phyloP scores from a whole-genome alignment of 805 yeast genomes.

The Yarrowia yakushimensis region DNA sequence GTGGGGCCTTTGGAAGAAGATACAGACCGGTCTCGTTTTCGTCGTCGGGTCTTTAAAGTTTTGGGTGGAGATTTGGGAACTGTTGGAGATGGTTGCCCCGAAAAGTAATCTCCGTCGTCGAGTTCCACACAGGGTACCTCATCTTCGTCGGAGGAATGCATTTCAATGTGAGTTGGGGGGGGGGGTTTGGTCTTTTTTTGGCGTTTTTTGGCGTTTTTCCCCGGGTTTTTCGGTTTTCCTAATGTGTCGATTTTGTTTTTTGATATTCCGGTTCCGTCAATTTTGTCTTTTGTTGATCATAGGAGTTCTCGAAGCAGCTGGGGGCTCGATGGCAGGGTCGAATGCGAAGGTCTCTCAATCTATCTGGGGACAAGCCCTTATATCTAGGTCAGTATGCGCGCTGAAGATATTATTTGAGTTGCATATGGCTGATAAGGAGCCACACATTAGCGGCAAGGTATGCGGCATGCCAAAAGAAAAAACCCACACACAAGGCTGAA shows the following conservation, averaged over 20 bases:
- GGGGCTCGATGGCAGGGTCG: too few species aligned
- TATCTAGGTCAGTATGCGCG: constrained; percentile 11
- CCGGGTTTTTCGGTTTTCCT: too few species aligned
- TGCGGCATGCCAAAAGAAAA: background rate
- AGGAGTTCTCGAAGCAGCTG: background rate
- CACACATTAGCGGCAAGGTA: constrained; percentile 15
- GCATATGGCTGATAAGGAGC: constrained; percentile 13
- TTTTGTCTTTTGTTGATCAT: background rate
- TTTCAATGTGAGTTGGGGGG: background rate
- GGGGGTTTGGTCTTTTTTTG: background rate
- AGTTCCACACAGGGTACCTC: background rate
- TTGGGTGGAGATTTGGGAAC: constrained; percentile 1
- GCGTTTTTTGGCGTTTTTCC: background rate
- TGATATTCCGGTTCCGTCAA: too few species aligned
- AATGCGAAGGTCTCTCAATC: background rate
- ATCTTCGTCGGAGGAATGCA: background rate
- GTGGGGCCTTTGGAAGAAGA: background rate
- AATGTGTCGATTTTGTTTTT: too few species aligned
- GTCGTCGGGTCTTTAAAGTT: constrained; percentile 12
- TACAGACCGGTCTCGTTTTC: background rate
- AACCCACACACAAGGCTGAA: constrained; percentile 12
- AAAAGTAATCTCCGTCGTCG: constrained; percentile 4
- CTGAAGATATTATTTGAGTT: background rate
- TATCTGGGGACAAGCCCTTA: background rate
- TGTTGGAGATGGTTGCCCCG: background rate